phyloP scores from a whole-genome alignment of 1,284 basidiomycete species.

The Blastosporella zonata region DNA sequence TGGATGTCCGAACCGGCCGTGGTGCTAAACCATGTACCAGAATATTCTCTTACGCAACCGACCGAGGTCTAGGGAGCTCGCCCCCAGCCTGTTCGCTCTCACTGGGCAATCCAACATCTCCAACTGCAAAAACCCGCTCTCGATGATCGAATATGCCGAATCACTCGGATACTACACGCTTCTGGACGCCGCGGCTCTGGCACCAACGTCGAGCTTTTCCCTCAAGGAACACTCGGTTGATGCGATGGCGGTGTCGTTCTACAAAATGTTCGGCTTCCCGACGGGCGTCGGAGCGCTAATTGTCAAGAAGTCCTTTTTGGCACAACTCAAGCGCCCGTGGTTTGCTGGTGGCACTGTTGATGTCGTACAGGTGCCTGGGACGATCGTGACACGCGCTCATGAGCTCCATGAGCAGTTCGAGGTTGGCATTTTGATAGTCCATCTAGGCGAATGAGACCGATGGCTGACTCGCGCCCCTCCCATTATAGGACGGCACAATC shows the following conservation, averaged over 20 bases:
- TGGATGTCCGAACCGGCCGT: not conserved
- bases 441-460: not conserved
- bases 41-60: slow-evolving; percentile 41
- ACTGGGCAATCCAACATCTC: slow-evolving; percentile 82
- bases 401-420: slow-evolving; percentile 72
- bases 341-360: slow-evolving; percentile 82
- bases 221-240: slow-evolving; percentile 65
- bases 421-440: slow-evolving; percentile 37
- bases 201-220: slow-evolving; percentile 66
- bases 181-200: slow-evolving; percentile 79
- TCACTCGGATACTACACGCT: slow-evolving; percentile 70
- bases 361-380: slow-evolving; percentile 76
- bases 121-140: slow-evolving; percentile 60
- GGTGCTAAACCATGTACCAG: slow-evolving; percentile 26
- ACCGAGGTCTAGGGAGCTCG: slow-evolving; percentile 38
- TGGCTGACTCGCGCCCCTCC: not conserved
- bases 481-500: slow-evolving; percentile 73
- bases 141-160: slow-evolving; percentile 56
- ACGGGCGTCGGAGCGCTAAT: slow-evolving; percentile 82
- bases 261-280: slow-evolving; percentile 88
- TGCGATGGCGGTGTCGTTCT: slow-evolving; percentile 81
- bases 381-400: slow-evolving; percentile 57
- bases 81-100: slow-evolving; percentile 64
- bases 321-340: slow-evolving; percentile 66
- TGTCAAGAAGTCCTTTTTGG: slow-evolving; percentile 66